phyloP scores from a whole-genome alignment of 495 filamentous ascomycete species.

The Aspergillus heteromorphus region DNA sequence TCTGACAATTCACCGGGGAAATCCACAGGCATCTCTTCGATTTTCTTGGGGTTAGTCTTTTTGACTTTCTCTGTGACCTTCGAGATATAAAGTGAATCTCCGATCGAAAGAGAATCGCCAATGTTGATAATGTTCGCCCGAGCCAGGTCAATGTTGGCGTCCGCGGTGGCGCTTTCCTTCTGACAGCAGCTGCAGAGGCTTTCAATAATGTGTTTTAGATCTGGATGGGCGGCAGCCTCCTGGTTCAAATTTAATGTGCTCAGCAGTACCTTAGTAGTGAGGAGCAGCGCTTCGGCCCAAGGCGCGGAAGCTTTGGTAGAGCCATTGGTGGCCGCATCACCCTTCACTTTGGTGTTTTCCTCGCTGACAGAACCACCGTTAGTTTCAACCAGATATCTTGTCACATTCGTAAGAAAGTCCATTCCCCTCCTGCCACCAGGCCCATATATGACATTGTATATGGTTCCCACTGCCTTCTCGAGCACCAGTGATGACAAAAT shows the following conservation, averaged over 20 bases:
- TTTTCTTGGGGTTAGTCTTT: not conserved
- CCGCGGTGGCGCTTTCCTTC: too few species aligned
- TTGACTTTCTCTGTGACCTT: too few species aligned
- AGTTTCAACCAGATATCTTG: not conserved
- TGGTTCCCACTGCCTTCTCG: slow-evolving; percentile 6
- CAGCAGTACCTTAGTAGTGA: not conserved
- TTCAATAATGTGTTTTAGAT: slow-evolving; percentile 3
- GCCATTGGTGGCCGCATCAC: too few species aligned
- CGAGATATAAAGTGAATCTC: not conserved
- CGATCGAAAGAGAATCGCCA: not conserved
- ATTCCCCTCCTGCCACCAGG: not conserved
- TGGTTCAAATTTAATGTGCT: not conserved
- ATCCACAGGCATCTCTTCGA: not conserved
- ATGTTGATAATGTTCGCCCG: slow-evolving; percentile 1
- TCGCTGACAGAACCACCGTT: not conserved
- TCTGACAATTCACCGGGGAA: slow-evolving; percentile 1
- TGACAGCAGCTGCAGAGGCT: not conserved
- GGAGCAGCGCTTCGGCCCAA: not conserved
- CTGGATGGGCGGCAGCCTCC: not conserved
- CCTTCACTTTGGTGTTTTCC: too few species aligned
- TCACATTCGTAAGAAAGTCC: not conserved
- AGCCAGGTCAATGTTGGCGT: not conserved
- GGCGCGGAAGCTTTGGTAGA: not conserved
- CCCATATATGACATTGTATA: slow-evolving; percentile 11
- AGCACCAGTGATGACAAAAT: slow-evolving; percentile 2